Evolutionary conservation across 2,329 filamentous ascomycete species (phyloP).

Genomic region (Scleromitrula shiraiana): DNA sequence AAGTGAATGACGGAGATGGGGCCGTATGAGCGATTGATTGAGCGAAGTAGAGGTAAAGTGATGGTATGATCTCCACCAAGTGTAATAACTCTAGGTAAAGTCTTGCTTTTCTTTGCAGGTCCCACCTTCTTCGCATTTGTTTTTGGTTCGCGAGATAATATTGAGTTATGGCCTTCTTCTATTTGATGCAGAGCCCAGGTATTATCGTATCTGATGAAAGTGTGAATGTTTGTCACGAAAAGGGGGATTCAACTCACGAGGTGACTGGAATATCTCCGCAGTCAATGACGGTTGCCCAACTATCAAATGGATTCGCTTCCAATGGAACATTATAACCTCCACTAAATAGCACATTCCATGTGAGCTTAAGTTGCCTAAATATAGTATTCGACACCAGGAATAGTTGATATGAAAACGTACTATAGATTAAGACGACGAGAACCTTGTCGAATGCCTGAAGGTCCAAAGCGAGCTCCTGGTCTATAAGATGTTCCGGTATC

Average conservation of each 20-base stretch:
- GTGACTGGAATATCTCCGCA: constrained; percentile 82
- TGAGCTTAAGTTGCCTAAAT: constrained; percentile 30
- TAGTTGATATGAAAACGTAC: constrained; percentile 42
- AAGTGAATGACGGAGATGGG: constrained; percentile 56
- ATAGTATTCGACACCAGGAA: constrained; percentile 18
- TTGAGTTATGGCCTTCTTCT: constrained; percentile 71
- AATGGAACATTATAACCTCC: constrained; percentile 83
- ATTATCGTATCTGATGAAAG: constrained; percentile 62
- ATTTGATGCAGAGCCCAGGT: constrained; percentile 75
- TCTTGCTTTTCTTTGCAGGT: constrained; percentile 64
- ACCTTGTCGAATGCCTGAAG: constrained; percentile 78
- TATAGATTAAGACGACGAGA: constrained; percentile 81
- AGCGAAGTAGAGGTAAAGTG: constrained; percentile 50
- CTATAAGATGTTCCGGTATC: constrained; percentile 82
- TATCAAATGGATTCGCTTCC: constrained; percentile 70
- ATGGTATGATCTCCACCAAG: constrained; percentile 59
- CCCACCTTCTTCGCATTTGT: constrained; percentile 61
- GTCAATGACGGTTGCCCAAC: constrained; percentile 72
- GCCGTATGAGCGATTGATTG: constrained; percentile 53
- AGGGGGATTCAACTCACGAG: constrained; percentile 49
- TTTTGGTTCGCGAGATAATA: constrained; percentile 62
- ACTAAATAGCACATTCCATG: constrained; percentile 42
- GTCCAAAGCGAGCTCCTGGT: constrained; percentile 76
- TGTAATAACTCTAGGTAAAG: constrained; percentile 73
- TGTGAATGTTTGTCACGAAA: neutral